Conservation (phyloP, 2,329 filamentous ascomycete species). For the Fusarium sp. region DNA sequence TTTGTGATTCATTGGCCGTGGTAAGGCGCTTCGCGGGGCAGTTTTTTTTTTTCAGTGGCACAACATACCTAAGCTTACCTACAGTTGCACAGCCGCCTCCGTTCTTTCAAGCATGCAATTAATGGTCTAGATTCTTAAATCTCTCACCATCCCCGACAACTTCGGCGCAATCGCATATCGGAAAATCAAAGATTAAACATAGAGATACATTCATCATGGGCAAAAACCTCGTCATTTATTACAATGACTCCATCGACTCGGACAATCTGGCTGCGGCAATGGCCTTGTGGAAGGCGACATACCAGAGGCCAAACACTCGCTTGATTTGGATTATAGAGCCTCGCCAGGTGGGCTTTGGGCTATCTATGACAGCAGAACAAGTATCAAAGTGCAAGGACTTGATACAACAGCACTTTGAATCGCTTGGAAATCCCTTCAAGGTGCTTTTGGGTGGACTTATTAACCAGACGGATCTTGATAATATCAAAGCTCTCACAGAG, state of each 20-base stretch:
- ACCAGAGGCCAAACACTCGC: slow-evolving; percentile 16
- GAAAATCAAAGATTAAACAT: background rate
- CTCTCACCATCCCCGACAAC: slow-evolving; percentile 22
- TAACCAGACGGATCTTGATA: slow-evolving; percentile 26
- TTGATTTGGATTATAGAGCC: slow-evolving; percentile 43
- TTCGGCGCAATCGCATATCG: slow-evolving; percentile 14
- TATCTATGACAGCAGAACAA: slow-evolving; percentile 31
- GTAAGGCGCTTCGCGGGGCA: slow-evolving; percentile 28
- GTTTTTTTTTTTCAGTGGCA: slow-evolving; percentile 26
- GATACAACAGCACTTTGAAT: slow-evolving; percentile 31
- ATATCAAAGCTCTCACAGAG: slow-evolving; percentile 10
- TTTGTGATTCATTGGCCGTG: slow-evolving; percentile 15
- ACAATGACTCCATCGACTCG: slow-evolving; percentile 45
- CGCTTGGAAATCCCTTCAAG: slow-evolving; percentile 28
- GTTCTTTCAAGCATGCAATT: slow-evolving; percentile 5
- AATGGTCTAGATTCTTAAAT: slow-evolving; percentile 24
- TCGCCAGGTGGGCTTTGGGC: slow-evolving; percentile 39
- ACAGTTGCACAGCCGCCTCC: slow-evolving; percentile 28
- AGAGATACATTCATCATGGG: slow-evolving; percentile 20
- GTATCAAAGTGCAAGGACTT: slow-evolving; percentile 26
- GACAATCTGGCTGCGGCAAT: slow-evolving; percentile 42
- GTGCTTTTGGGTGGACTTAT: slow-evolving; percentile 39
- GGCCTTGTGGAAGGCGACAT: slow-evolving; percentile 32
- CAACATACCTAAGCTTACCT: slow-evolving; percentile 5
- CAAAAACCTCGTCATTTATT: slow-evolving; percentile 40